phyloP scores from a whole-genome alignment of 768 basidiomycete species.

The Roridomyces roridus region DNA sequence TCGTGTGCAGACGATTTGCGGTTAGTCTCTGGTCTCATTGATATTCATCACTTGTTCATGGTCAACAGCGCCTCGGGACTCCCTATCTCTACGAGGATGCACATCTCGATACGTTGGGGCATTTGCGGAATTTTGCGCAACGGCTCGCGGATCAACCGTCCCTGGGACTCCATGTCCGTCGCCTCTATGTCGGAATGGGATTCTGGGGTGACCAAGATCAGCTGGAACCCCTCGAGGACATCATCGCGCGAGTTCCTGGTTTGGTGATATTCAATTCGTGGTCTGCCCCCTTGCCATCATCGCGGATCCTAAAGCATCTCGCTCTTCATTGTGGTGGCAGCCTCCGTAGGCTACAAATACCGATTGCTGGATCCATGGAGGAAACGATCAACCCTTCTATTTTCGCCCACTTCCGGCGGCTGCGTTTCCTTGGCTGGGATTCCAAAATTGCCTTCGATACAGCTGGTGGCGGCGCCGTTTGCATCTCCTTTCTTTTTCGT shows the following conservation, averaged over 20 bases:
- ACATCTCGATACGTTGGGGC: background rate
- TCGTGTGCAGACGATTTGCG: slow-evolving; percentile 6
- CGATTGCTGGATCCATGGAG: background rate
- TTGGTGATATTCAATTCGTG: too few species aligned
- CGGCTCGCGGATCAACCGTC: background rate
- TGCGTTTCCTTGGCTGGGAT: background rate
- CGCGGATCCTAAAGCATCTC: background rate
- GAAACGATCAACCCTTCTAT: background rate
- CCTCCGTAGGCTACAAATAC: too few species aligned
- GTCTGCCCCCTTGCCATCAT: too few species aligned
- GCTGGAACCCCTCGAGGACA: background rate
- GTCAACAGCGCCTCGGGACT: background rate
- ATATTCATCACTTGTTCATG: too few species aligned
- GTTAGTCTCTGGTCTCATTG: background rate
- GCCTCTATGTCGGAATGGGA: background rate
- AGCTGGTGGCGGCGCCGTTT: too few species aligned
- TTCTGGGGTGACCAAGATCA: background rate
- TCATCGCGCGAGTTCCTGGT: too few species aligned
- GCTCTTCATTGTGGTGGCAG: too few species aligned
- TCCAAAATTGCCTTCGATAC: background rate
- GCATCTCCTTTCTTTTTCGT: too few species aligned
- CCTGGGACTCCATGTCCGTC: background rate
- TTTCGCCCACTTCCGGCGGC: background rate
- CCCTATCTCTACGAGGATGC: slow-evolving; percentile 7
- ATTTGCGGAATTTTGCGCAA: background rate